A percentile compares a stretch with the other conserved stretches of the same genome.
Evolutionary conservation across 2,329 filamentous ascomycete species (phyloP).

Genomic region (Exophiala mesophila): DNA sequence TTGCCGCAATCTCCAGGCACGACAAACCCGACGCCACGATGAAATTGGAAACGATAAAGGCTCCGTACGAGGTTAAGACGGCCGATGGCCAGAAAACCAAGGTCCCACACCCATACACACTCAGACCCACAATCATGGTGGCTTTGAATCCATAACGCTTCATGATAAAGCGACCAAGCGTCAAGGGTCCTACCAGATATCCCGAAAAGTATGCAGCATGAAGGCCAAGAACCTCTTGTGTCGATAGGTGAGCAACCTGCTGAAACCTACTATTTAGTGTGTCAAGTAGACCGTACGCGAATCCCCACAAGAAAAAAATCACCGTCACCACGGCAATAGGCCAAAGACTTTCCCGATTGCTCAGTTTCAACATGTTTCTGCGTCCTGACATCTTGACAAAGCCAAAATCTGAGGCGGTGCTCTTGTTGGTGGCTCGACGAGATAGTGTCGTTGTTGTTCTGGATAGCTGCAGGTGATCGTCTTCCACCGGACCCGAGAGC

Average conservation of each 20-base stretch:
- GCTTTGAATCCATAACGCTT: constrained; percentile 59
- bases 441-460: constrained; percentile 31
- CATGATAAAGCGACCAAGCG: constrained; percentile 52
- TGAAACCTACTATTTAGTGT: constrained; percentile 66
- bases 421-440: constrained; percentile 23
- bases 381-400: constrained; percentile 56
- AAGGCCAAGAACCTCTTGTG: constrained; percentile 47
- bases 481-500: constrained; percentile 18
- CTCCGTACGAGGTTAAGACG: constrained; percentile 56
- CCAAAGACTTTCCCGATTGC: constrained; percentile 52
- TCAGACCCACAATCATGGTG: constrained; percentile 56
- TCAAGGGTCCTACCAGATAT: constrained; percentile 53
- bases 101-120: constrained; percentile 58
- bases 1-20: constrained; percentile 56
- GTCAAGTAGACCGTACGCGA: constrained; percentile 82
- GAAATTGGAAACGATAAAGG: constrained; percentile 59
- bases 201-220: constrained; percentile 58
- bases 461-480: constrained; percentile 16
- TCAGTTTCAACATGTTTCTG: constrained; percentile 57
- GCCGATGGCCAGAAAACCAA: constrained; percentile 62
- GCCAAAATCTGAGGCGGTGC: constrained; percentile 50
- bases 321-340: constrained; percentile 64
- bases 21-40: constrained; percentile 58
- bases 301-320: constrained; percentile 83
- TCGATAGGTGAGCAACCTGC: constrained; percentile 44